A percentile compares a stretch with the other conserved stretches of the same genome.
These are phyloP conservation scores for Ustilago lituana DNA, from an alignment of 1,284 basidiomycete species.

Conservation along the genomic window DNA sequence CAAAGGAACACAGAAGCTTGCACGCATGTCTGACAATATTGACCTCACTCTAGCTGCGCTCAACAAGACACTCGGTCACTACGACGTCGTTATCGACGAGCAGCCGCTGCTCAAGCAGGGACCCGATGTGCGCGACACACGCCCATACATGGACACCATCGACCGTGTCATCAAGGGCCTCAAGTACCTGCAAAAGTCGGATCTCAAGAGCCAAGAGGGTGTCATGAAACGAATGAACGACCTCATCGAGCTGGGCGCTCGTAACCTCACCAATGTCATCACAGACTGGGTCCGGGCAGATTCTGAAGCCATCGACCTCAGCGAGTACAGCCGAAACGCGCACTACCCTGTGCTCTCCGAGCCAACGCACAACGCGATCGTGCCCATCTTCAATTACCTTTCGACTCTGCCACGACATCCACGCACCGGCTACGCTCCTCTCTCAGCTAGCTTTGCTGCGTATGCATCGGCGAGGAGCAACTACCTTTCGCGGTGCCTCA, in stretches of 20 bases:
- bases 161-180: slow-evolving; percentile 60
- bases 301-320: slow-evolving; percentile 53
- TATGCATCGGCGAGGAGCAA: slow-evolving; percentile 42
- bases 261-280: slow-evolving; percentile 57
- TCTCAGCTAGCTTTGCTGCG: slow-evolving; percentile 41
- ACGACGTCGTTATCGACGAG: slow-evolving; percentile 62
- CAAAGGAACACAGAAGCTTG: slow-evolving; percentile 61
- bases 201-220: slow-evolving; percentile 52
- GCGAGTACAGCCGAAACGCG: slow-evolving; percentile 40
- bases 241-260: slow-evolving; percentile 59
- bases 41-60: slow-evolving; percentile 57
- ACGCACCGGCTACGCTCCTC: slow-evolving; percentile 46
- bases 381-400: slow-evolving; percentile 56
- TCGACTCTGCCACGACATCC: slow-evolving; percentile 53
- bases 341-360: slow-evolving; percentile 45
- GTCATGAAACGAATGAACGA: slow-evolving; percentile 61
- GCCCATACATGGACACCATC: slow-evolving; percentile 63
- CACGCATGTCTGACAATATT: slow-evolving; percentile 59
- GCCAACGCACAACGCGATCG: slow-evolving; percentile 47
- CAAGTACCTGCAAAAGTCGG: slow-evolving; percentile 42
- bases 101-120: slow-evolving; percentile 62
- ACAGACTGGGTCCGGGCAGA: slow-evolving; percentile 58
- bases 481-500: slow-evolving; percentile 48
- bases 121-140: slow-evolving; percentile 54
- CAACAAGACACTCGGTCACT: slow-evolving; percentile 61